Base-by-base conservation (phyloP, 2,329 filamentous ascomycete genomes). In the Colletotrichum chlorophyti region DNA sequence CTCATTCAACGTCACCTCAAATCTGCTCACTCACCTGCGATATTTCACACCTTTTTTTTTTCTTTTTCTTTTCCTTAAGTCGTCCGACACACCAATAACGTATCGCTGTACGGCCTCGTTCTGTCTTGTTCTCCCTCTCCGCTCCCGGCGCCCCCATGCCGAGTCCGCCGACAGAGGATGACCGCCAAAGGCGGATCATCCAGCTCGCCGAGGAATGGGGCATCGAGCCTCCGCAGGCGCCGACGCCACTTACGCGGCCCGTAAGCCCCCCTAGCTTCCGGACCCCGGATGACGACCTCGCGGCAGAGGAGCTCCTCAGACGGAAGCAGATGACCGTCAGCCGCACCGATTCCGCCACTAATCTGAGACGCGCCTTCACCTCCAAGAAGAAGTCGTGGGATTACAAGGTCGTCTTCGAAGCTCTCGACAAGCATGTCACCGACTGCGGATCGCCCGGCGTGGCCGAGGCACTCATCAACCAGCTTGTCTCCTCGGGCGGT, bases 261-360 rank as follows among this genome's bases (percentile, higher is more conserved):
- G 70, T 72, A 42, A 71, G 74, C 27, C 70, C 76, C 1, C 74
- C 76, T 4, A 76, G 75, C 5, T 78, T 79, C 62, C 76, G 77
- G 46, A 78, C 75, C 1, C 66, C 79, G 1, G 74, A 75, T 51
- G 83, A 86, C 62, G 81, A 85, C 46, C 68, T 74, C 23, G 68
- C 74, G 4, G 83, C 83, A n/a, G 83, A 86, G 50, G 79, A 82
- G 29, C 72, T 85, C 26, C 72, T 86, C 50, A 79, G 80, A 63
- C 76, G 76, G 21, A 77, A 78, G 35, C 73, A 77, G 11, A 48
- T 69, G 27, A 60, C 61, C 29, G 70, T 71, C 14, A 64, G 67
- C 12, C 70, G 72, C 34, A 63, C 69, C 4, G 66, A 68, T 7
- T 65, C 65, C n/a, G 64, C 69, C 29, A 64, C 64, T 10, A 65